Evolutionary conservation across 805 yeast species (phyloP).

Genomic region (Komagataella populi): DNA sequence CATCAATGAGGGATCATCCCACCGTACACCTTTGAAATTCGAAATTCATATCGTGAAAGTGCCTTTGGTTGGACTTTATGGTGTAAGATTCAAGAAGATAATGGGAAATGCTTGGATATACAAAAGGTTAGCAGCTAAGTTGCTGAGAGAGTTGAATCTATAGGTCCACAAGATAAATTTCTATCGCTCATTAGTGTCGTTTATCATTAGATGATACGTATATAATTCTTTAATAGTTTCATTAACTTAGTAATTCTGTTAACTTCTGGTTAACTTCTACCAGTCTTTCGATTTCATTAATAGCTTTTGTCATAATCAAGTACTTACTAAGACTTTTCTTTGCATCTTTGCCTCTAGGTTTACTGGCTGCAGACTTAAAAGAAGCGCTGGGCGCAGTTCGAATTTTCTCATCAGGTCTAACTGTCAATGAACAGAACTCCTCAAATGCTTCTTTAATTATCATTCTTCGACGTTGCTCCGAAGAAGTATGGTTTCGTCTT

Average conservation of each 20-base stretch:
- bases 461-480: slow-evolving; percentile 23
- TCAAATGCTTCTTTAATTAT: slow-evolving; percentile 23
- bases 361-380: slow-evolving; percentile 1
- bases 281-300: slow-evolving; percentile 15
- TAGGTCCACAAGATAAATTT: slow-evolving; percentile 12
- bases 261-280: slow-evolving; percentile 8
- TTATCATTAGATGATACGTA: not conserved
- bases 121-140: slow-evolving; percentile 79
- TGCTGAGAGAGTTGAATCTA: slow-evolving; percentile 57
- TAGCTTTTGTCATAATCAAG: slow-evolving; percentile 13
- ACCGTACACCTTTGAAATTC: slow-evolving; percentile 61
- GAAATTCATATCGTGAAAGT: slow-evolving; percentile 89
- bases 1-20: slow-evolving; percentile 1
- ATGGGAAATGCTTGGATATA: slow-evolving; percentile 93
- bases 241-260: slow-evolving; percentile 1
- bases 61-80: slow-evolving; percentile 79
- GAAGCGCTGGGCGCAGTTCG: not conserved
- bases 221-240: not conserved
- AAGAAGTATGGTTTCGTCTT: slow-evolving; percentile 20
- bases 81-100: slow-evolving; percentile 88
- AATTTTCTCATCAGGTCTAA: slow-evolving; percentile 5
- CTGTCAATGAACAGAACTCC: slow-evolving; percentile 13
- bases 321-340: slow-evolving; percentile 11
- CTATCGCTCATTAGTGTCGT: not conserved
- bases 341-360: slow-evolving; percentile 2